Base-by-base conservation (phyloP, 139 green algal genomes). In the Ettlia oleoabundans region DNA sequence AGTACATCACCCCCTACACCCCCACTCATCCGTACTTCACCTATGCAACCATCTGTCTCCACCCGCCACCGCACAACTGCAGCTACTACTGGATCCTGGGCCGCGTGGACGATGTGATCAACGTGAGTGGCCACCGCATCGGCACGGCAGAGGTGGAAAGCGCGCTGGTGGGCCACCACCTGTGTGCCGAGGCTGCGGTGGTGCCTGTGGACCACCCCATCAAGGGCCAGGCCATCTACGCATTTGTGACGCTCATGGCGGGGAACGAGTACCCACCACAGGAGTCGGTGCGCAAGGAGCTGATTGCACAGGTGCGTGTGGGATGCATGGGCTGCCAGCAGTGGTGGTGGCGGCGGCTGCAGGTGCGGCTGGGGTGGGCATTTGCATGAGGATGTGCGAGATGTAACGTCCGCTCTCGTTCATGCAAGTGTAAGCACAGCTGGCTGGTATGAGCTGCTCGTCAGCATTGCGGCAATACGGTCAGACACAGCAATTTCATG, bases 221-320 rank as follows among this genome's bases (percentile, higher is more conserved):
- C 75, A 98, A 98, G 92, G 96, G 96, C 22, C 89, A 94, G 84
- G 93, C 87, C 52, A 97, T 99, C 80, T 99, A 99, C 82, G 96
- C 96, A 2, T 99, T 94, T 80, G 95, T 99, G 6, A 97, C 93
- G 4, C 88, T 99, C 19, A 90, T 93, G 58, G 86, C 93, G 3
- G 89, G 87, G 32, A 76, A 82, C 10, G 70, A 85, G 8, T 89
- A 85, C 58, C 87, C 86, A 22, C 84, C 85, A 15, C 55, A 74
- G 38, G 87, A 93, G 28, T 75, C 80, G 15, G 80, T 97, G 76
- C 87, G 89, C 37, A 92, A 93, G 81, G 88, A 91, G 86, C 91
- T 98, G 26, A 62, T 90, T 5, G 78, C 73, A 15, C 61, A 83
- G n/a, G 89, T 96, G 70, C 66, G 93, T 13, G 80, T 82, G 18